Conservation (phyloP, 768 basidiomycete genomes). For the Coprinopsis strossmayeri region DNA sequence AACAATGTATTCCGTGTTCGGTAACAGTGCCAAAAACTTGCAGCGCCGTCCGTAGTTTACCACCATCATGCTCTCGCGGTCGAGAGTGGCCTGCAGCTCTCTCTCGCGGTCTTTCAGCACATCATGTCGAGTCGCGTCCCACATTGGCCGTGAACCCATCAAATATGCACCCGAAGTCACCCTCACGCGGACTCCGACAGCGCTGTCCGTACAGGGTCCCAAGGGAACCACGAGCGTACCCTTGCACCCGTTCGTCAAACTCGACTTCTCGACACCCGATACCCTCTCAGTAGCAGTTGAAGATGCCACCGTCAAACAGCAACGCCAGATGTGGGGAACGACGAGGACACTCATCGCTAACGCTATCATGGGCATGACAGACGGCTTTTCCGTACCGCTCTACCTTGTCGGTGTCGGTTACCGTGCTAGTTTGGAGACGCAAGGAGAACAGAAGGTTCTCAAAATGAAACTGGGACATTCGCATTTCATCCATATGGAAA, state of each 20-base stretch:
- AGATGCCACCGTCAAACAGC: constrained; percentile 62
- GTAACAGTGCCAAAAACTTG: constrained; percentile 11
- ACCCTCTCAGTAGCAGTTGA: constrained; percentile 49
- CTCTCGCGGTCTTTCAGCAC: constrained; percentile 42
- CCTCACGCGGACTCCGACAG: constrained; percentile 31
- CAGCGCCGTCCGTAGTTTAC: background rate
- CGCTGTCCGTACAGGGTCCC: constrained; percentile 38
- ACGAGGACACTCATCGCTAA: constrained; percentile 87
- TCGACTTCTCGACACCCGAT: constrained; percentile 32
- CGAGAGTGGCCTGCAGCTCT: constrained; percentile 26
- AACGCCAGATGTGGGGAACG: constrained; percentile 93
- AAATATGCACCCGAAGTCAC: constrained; percentile 36
- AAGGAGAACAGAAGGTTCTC: constrained; percentile 59
- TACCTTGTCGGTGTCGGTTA: constrained; percentile 95
- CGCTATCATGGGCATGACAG: constrained; percentile 84
- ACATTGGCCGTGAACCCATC: constrained; percentile 57
- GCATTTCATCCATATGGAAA: constrained; percentile 76
- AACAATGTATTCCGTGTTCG: too few relatives aligned
- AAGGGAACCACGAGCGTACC: constrained; percentile 41
- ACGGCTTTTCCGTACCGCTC: constrained; percentile 78
- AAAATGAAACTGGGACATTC: constrained; percentile 93
- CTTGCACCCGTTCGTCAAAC: constrained; percentile 39
- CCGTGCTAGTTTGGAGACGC: constrained; percentile 75
- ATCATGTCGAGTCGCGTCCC: constrained; percentile 43
- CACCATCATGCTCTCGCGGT: constrained; percentile 22